phyloP scores from a whole-genome alignment of 306 rosid species.

The Lathyrus sativus region DNA sequence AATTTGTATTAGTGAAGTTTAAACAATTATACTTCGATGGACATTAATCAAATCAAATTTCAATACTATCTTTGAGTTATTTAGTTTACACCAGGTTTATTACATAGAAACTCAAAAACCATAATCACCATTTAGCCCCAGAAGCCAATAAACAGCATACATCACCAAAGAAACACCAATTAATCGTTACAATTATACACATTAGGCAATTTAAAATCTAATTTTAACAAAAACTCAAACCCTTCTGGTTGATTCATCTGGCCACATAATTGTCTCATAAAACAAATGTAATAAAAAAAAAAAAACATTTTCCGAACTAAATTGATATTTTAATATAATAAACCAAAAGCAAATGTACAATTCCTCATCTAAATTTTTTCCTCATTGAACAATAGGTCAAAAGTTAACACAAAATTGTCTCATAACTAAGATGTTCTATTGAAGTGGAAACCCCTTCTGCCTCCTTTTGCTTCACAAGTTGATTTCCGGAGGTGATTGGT shows the following conservation, averaged over 20 bases:
- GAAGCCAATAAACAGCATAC: not conserved
- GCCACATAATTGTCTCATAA: not conserved
- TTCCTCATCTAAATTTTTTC: not conserved
- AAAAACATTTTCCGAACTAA: not conserved
- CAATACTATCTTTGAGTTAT: too few species aligned
- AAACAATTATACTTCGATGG: too few species aligned
- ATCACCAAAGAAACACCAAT: not conserved
- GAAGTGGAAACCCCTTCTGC: constrained; percentile 21
- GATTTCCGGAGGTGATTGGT: constrained; percentile 21
- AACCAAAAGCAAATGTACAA: not conserved
- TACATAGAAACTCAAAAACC: not conserved
- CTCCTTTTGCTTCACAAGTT: constrained; percentile 31
- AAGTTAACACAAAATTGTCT: constrained; percentile 35
- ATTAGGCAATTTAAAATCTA: not conserved
- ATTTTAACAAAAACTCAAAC: not conserved
- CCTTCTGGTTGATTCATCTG: not conserved
- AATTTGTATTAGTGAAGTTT: too few species aligned
- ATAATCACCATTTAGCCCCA: not conserved
- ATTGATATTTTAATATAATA: not conserved
- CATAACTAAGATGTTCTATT: constrained; percentile 10
- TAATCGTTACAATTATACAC: not conserved
- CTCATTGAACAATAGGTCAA: constrained; percentile 26
- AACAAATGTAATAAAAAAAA: not conserved
- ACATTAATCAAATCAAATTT: too few species aligned
- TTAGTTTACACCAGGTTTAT: not conserved